Evolutionary conservation across 1,139 yeast species (phyloP), one percentile per base, ranked within the genome.

Genomic region (Sugiyamaella neomexicana): DNA sequence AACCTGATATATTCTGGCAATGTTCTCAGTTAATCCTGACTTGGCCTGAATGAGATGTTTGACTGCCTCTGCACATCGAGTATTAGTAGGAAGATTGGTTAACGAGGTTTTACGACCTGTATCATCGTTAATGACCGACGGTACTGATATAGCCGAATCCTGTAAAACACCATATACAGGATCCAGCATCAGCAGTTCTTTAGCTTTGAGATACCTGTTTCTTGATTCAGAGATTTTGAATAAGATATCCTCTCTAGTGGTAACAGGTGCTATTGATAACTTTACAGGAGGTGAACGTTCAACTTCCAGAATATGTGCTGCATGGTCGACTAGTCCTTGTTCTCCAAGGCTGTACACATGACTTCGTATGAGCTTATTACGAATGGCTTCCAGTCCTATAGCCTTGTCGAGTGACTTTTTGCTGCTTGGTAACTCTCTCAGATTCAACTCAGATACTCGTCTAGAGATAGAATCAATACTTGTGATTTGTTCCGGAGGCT

Each of bases 71-170:
- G 56, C 41, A 50, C 43, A 23, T 31, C 31, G 32, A 36, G 37
- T 50, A 52, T 20, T 25, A 32, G 32, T 23, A 15, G 52, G 46
- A 17, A 40, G 13, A 32, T 32, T 43, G 13, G 48, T 15, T n/a
- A 45, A 27, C 15, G 46, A 34, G 43, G 39, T 8, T 13, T 40
- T 51, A 9, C 50, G 50, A 10, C 27, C 17, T 0, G 62, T 49
- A 29, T 16, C 39, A 8, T 40, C 52, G 7, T 31, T 36, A 16
- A 37, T 45, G 10, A 62, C 61, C 2, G 78, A 74, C 0, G 82
- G 82, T 8, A 76, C 66, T 1, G 80, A 74, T 57, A 77, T 63
- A 0, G 79, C 79, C 1, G 82, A 76, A 47, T 79, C 82, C 51
- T 72, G 76, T 39, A 79, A 62, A 25, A 75, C 74, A n/a, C 76